Conservation (phyloP, 108 stramenopile genomes). For the Pseudonitzschia pungens region DNA sequence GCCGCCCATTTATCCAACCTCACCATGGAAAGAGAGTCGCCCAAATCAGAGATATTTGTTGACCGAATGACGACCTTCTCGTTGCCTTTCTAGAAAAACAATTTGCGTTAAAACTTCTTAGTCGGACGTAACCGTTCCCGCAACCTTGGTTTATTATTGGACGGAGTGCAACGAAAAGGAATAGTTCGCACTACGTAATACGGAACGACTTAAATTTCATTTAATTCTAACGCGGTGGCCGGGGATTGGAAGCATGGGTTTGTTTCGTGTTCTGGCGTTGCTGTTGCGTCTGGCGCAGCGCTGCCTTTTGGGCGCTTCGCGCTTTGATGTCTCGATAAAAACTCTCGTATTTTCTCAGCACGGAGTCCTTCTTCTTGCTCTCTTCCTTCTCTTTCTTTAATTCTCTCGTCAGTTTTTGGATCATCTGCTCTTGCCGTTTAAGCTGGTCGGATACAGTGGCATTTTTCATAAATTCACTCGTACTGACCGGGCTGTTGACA, state of each 20-base stretch:
- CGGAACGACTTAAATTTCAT: background rate
- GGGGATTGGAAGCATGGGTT: background rate
- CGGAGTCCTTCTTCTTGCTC: constrained; percentile 79
- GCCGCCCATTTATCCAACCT: too few relatives aligned
- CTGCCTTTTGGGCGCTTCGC: constrained; percentile 77
- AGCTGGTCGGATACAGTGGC: constrained; percentile 44
- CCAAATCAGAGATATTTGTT: too few relatives aligned
- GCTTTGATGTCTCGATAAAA: constrained; percentile 89
- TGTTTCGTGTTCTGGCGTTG: constrained; percentile 20
- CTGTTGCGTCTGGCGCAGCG: constrained; percentile 51
- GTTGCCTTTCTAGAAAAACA: too few relatives aligned
- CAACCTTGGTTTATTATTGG: too few relatives aligned
- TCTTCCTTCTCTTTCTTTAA: constrained; percentile 84
- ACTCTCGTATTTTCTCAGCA: constrained; percentile 81
- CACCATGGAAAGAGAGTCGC: too few relatives aligned
- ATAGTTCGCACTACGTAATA: too few relatives aligned
- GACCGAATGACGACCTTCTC: too few relatives aligned
- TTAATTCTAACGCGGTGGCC: background rate
- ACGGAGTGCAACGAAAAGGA: too few relatives aligned
- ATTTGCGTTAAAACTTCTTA: too few relatives aligned
- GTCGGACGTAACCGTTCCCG: too few relatives aligned
- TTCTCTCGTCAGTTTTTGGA: constrained; percentile 73
- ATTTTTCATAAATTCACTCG: constrained; percentile 42
- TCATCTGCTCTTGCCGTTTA: constrained; percentile 74
- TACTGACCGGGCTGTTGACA: constrained; percentile 43